Conservation (phyloP, 129 eudicot species). For the Dittrichia graveolens region DNA sequence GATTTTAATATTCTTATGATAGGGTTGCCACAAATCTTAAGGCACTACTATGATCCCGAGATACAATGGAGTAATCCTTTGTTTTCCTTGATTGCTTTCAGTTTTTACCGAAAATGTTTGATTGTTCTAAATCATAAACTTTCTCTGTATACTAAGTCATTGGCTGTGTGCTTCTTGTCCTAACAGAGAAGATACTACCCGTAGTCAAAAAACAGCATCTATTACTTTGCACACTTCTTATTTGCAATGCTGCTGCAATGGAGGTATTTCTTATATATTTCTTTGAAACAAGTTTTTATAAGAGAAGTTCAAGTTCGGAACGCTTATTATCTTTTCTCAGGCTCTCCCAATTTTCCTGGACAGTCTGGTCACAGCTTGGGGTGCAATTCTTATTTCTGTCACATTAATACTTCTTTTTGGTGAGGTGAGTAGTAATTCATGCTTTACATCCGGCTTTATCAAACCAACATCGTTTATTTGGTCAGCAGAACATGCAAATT, state of each 20-base stretch:
- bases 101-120: too few relatives aligned
- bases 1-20: too few relatives aligned
- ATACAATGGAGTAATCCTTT: too few relatives aligned
- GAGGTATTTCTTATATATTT: background rate
- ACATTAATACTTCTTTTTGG: slow-evolving; percentile 93
- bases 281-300: background rate
- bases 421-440: slow-evolving; percentile 56
- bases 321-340: slow-evolving; percentile 40
- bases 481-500: background rate
- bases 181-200: slow-evolving; percentile 83
- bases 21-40: too few relatives aligned
- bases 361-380: slow-evolving; percentile 78
- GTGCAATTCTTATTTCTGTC: slow-evolving; percentile 93
- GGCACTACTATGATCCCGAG: too few relatives aligned
- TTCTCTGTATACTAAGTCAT: background rate
- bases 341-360: slow-evolving; percentile 97
- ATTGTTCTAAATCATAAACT: too few relatives aligned
- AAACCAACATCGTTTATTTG: background rate
- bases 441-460: background rate
- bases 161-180: slow-evolving; percentile 13
- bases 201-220: slow-evolving; percentile 91
- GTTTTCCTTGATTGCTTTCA: too few relatives aligned
- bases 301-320: background rate
- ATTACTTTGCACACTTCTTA: slow-evolving; percentile 82
- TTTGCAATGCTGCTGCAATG: slow-evolving; percentile 83